Conservation (phyloP, 768 basidiomycete species). For the Sarcodon aspratus region DNA sequence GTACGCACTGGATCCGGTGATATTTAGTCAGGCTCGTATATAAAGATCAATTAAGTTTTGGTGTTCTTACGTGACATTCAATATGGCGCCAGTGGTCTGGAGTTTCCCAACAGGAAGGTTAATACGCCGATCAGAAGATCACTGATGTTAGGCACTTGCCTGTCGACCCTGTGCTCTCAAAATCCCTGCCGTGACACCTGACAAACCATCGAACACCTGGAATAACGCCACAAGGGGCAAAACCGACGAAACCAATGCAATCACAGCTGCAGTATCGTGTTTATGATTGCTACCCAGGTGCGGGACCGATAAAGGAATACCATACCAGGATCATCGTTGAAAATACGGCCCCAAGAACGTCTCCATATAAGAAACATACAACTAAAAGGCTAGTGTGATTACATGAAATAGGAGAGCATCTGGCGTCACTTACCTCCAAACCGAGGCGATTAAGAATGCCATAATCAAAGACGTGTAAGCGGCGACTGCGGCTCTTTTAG, state of each 20-base stretch:
- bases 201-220: constrained; percentile 78
- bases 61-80: constrained; percentile 54
- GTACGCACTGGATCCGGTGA: constrained; percentile 39
- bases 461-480: constrained; percentile 55
- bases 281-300: not conserved
- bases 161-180: constrained; percentile 79
- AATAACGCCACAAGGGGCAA: constrained; percentile 60
- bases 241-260: constrained; percentile 38
- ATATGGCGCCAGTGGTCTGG: constrained; percentile 61
- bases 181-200: constrained; percentile 62
- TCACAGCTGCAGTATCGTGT: constrained; percentile 17
- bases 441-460: constrained; percentile 48
- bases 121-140: not conserved
- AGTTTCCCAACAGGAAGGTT: not conserved
- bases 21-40: constrained; percentile 3
- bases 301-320: not conserved
- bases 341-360: constrained; percentile 41
- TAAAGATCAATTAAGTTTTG: not conserved
- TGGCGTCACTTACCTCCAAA: constrained; percentile 41
- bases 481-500: constrained; percentile 59
- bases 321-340: constrained; percentile 41
- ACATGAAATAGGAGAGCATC: not conserved
- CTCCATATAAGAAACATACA: constrained; percentile 31
- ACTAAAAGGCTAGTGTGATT: constrained; percentile 14
- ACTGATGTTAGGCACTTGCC: constrained; percentile 16